Conservation (phyloP, 2,329 filamentous ascomycete genomes). For the Fusarium subtropicale region DNA sequence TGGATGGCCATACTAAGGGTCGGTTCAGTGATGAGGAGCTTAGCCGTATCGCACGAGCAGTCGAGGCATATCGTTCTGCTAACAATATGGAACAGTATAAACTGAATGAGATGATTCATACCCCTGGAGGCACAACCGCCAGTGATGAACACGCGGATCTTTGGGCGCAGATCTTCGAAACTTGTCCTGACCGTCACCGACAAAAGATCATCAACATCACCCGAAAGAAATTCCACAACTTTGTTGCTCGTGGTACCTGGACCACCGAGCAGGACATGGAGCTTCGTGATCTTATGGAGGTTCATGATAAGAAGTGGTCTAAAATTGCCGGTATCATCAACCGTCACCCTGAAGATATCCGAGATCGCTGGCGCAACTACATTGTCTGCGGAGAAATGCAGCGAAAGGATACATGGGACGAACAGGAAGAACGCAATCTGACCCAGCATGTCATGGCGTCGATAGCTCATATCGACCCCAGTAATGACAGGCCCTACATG, state of each 20-base stretch:
- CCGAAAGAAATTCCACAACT: slow-evolving; percentile 75
- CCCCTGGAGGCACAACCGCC: slow-evolving; percentile 52
- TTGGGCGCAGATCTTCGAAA: slow-evolving; percentile 62
- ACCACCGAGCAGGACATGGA: slow-evolving; percentile 54
- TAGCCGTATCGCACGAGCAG: slow-evolving; percentile 53
- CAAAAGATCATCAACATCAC: slow-evolving; percentile 67
- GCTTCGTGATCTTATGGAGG: slow-evolving; percentile 51
- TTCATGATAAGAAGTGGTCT: slow-evolving; percentile 67
- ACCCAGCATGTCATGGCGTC: slow-evolving; percentile 64
- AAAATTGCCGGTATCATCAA: slow-evolving; percentile 71
- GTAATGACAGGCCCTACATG: slow-evolving; percentile 59
- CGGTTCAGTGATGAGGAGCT: slow-evolving; percentile 60
- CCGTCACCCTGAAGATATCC: slow-evolving; percentile 72
- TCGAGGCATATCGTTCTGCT: slow-evolving; percentile 59
- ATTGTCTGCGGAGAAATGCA: slow-evolving; percentile 67
- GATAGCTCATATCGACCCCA: slow-evolving; percentile 60
- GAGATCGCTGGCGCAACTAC: slow-evolving; percentile 78
- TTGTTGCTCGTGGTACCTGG: slow-evolving; percentile 63
- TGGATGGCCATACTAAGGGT: slow-evolving; percentile 52
- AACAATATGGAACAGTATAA: slow-evolving; percentile 57
- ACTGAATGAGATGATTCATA: slow-evolving; percentile 61
- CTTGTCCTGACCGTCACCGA: slow-evolving; percentile 63
- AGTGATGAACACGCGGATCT: slow-evolving; percentile 57
- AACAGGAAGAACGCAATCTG: slow-evolving; percentile 68
- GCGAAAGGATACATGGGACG: slow-evolving; percentile 68